These are phyloP conservation scores for Fusarium equiseti DNA, from an alignment of 2,329 filamentous ascomycete genomes.

Conservation along the genomic window DNA sequence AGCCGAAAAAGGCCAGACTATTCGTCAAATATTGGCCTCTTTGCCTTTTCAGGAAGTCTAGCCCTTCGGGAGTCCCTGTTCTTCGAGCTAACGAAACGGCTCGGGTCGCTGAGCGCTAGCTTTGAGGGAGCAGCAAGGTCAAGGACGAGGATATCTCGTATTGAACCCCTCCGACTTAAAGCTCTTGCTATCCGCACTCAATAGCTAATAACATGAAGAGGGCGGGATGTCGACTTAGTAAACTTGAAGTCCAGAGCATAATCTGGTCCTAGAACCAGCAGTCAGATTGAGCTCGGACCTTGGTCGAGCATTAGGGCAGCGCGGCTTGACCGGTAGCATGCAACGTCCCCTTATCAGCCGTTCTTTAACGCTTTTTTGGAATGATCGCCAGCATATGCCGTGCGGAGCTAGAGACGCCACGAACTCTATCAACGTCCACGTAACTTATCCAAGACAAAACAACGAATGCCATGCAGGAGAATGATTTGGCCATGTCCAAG, in stretches of 20 bases:
- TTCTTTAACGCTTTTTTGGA: background rate
- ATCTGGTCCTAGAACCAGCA: background rate
- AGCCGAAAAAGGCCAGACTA: background rate
- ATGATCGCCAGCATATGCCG: background rate
- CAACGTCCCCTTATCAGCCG: background rate
- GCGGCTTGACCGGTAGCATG: background rate
- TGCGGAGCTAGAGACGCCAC: conserved; percentile 6
- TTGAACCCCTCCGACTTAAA: background rate
- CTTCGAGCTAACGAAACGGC: conserved; percentile 23
- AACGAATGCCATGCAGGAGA: background rate
- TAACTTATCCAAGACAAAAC: conserved; percentile 2
- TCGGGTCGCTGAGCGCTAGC: conserved; percentile 38
- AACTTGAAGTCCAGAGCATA: background rate
- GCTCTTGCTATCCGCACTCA: background rate
- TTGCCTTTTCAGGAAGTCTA: background rate
- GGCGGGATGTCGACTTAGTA: background rate
- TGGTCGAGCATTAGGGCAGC: background rate
- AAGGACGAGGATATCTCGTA: background rate
- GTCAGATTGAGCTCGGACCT: background rate
- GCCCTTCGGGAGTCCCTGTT: conserved; percentile 1
- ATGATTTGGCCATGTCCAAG: background rate
- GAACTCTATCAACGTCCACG: conserved; percentile 10
- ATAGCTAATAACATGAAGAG: background rate
- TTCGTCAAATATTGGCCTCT: background rate
- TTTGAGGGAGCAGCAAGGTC: background rate